These are phyloP conservation scores for Raphidocelis subcapitata DNA, from an alignment of 139 green algal species.

Conservation along the genomic window DNA sequence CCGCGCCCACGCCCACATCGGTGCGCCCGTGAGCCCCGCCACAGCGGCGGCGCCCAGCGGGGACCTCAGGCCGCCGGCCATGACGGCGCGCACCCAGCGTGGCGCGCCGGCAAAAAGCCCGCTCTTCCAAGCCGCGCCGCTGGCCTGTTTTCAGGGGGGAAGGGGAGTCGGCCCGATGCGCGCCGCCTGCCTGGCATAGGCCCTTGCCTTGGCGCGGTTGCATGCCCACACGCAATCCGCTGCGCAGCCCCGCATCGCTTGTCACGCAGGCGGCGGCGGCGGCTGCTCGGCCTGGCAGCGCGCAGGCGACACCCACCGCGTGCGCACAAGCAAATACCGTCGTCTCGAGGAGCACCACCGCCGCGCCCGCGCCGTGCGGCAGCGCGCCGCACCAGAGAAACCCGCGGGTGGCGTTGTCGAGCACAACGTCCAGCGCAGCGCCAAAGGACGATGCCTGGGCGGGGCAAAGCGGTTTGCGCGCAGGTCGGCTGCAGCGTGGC, in stretches of 20 bases:
- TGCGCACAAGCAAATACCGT: not conserved
- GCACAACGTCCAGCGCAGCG: slow-evolving; percentile 9
- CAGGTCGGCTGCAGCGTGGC: not conserved
- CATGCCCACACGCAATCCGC: too few species aligned
- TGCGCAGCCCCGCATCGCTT: too few species aligned
- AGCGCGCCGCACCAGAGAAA: slow-evolving; percentile 7
- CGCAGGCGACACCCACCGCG: not conserved
- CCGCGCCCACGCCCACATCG: slow-evolving; percentile 13
- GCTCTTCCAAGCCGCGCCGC: slow-evolving; percentile 3
- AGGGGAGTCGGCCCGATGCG: too few species aligned
- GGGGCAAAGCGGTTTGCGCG: not conserved
- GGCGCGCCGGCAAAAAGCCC: not conserved
- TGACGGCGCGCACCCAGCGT: not conserved
- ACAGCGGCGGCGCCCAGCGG: slow-evolving; percentile 1
- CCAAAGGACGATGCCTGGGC: slow-evolving; percentile 14
- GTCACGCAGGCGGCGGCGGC: too few species aligned
- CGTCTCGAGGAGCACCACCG: not conserved
- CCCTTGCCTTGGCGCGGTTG: too few species aligned
- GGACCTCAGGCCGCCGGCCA: slow-evolving; percentile 2
- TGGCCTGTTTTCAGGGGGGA: not conserved
- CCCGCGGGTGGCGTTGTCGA: slow-evolving; percentile 8
- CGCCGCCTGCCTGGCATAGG: too few species aligned
- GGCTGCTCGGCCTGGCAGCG: too few species aligned
- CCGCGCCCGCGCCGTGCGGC: not conserved
- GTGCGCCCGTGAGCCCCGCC: slow-evolving; percentile 3